Conservation (phyloP, 805 yeast species). For the Saccharomycopsis microspora region DNA sequence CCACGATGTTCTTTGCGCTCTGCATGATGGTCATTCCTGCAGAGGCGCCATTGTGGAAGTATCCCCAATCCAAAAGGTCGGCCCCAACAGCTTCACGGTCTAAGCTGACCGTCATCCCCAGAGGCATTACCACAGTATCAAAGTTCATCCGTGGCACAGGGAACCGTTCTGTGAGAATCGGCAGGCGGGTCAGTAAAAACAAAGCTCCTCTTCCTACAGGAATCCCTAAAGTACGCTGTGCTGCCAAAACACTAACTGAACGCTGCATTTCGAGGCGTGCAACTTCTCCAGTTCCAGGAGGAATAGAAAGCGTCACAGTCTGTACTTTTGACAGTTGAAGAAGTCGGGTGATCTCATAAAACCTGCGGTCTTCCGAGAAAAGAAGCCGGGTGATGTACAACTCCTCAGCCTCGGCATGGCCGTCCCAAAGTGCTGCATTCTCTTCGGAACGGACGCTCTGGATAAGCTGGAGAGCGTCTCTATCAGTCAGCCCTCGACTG, state of each 20-base stretch:
- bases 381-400: constrained; percentile 58
- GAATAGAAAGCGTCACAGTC: constrained; percentile 30
- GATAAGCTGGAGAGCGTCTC: constrained; percentile 32
- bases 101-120: constrained; percentile 48
- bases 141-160: constrained; percentile 70
- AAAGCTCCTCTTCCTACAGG: constrained; percentile 75
- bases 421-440: constrained; percentile 52
- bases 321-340: constrained; percentile 64
- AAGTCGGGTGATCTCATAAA: constrained; percentile 61
- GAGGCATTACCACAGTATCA: constrained; percentile 53
- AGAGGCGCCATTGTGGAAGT: constrained; percentile 86
- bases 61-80: constrained; percentile 61
- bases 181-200: constrained; percentile 55
- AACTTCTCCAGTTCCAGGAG: constrained; percentile 38
- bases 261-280: constrained; percentile 42
- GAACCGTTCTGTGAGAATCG: constrained; percentile 76
- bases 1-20: constrained; percentile 58
- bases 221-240: constrained; percentile 60
- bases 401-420: constrained; percentile 57
- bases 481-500: constrained; percentile 9
- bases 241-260: constrained; percentile 47
- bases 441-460: constrained; percentile 32
- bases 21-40: constrained; percentile 70
- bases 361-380: constrained; percentile 69
- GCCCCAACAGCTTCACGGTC: constrained; percentile 43